phyloP scores from a whole-genome alignment of 495 filamentous ascomycete species.

The Penicillium ucsense region DNA sequence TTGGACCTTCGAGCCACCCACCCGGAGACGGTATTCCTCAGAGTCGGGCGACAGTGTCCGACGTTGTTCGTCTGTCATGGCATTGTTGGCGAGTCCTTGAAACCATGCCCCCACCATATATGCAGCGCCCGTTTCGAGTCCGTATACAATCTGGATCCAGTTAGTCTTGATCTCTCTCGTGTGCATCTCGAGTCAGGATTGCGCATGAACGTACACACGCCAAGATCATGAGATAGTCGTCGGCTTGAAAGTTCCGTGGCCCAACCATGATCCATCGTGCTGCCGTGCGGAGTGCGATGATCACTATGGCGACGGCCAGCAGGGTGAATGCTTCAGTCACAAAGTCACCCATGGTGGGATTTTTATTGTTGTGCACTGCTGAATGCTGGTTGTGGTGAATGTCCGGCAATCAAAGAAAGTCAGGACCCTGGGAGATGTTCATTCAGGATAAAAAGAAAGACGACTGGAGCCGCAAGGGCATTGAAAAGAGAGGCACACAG shows the following conservation, averaged over 20 bases:
- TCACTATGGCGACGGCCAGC: constrained; percentile 35
- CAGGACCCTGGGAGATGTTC: constrained; percentile 3
- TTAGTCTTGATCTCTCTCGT: too few species aligned
- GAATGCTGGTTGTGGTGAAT: background rate
- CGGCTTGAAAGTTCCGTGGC: constrained; percentile 37
- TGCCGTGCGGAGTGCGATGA: constrained; percentile 40
- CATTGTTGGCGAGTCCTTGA: constrained; percentile 43
- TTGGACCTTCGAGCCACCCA: constrained; percentile 49
- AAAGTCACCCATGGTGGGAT: constrained; percentile 22
- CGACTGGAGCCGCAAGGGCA: constrained; percentile 1
- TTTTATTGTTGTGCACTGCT: background rate
- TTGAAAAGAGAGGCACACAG: background rate
- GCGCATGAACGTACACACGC: constrained; percentile 23
- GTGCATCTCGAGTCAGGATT: too few species aligned
- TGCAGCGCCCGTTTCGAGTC: constrained; percentile 35
- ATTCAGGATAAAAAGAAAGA: constrained; percentile 15
- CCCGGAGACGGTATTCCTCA: constrained; percentile 37
- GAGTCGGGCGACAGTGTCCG: constrained; percentile 29
- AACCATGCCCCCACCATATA: constrained; percentile 40
- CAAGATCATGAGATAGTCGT: constrained; percentile 53
- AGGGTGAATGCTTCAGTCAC: constrained; percentile 45
- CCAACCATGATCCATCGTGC: constrained; percentile 45
- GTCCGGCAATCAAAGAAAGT: background rate
- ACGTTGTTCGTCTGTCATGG: constrained; percentile 43
- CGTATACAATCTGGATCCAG: constrained; percentile 22